These are phyloP conservation scores for Penicillium atrosanguineum DNA, from an alignment of 495 filamentous ascomycete genomes.

Conservation along the genomic window DNA sequence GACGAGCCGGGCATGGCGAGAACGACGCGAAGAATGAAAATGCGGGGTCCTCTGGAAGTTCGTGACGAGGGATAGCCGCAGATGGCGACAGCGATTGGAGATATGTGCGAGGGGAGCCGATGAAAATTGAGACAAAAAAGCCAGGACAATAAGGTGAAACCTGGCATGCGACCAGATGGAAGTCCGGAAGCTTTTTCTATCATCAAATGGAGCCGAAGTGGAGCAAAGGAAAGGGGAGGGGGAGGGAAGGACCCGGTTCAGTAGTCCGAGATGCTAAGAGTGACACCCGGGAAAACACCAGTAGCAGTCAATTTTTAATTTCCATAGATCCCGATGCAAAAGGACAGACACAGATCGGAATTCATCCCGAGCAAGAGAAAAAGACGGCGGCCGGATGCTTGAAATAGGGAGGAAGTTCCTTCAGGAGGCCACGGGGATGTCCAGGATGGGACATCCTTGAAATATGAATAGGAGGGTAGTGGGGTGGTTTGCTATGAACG, in stretches of 20 bases:
- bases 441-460: not conserved
- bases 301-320: slow-evolving; percentile 1
- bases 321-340: slow-evolving; percentile 8
- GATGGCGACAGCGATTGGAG: slow-evolving; percentile 3
- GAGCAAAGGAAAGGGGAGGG: slow-evolving; percentile 21
- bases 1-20: slow-evolving; percentile 20
- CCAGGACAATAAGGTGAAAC: slow-evolving; percentile 8
- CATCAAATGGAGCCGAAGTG: slow-evolving; percentile 27
- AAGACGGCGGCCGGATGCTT: not conserved
- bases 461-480: slow-evolving; percentile 15
- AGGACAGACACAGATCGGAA: slow-evolving; percentile 13
- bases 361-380: slow-evolving; percentile 8
- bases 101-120: slow-evolving; percentile 8
- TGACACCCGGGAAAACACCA: slow-evolving; percentile 13
- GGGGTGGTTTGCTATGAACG: slow-evolving; percentile 30
- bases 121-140: slow-evolving; percentile 2
- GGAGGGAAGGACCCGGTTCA: slow-evolving; percentile 10
- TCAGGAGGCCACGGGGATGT: not conserved
- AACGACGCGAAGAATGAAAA: not conserved
- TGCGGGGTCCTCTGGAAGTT: not conserved
- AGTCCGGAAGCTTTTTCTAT: slow-evolving; percentile 19
- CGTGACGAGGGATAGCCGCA: slow-evolving; percentile 1
- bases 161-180: slow-evolving; percentile 20
- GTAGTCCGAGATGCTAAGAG: slow-evolving; percentile 16
- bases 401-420: not conserved